Evolutionary conservation across 2,329 filamentous ascomycete genomes (phyloP), one percentile per base, ranked within the genome.

Genomic region (Trichoderma arundinaceum): DNA sequence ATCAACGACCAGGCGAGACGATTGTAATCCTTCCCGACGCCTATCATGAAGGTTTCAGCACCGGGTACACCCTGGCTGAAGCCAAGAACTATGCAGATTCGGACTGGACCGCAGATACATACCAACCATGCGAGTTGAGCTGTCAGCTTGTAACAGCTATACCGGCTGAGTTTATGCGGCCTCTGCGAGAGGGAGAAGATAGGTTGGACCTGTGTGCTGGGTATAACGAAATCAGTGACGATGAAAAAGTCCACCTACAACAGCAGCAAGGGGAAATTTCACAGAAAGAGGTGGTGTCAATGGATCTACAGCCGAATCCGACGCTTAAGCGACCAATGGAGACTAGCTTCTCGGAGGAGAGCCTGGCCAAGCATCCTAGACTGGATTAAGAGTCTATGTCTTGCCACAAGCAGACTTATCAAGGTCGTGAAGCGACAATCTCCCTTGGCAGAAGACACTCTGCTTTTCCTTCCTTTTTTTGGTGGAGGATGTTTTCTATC

Each of bases 21-120:
- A 76, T 79, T 43, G 77, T 79, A 43, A 76, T 79, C 51, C 68
- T 79, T 7, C 77, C 77, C 0, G 77, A 79, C 61, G 77, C 77
- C 4, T 79, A 79, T 56, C 77, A 79, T 62, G 76, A 79, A 66
- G 77, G 77, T 2, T 79, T 79, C 66, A 79, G 77, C 69, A 78
- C 77, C n/a, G 77, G 77, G 0, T 79, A 79, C 61, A 79, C 77
- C 43, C 74, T 79, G 52, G 77, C 77, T 3, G 77, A 79, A 64
- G 77, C 77, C 43, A 79, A 78, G 66, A 79, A 79, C 57, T 79
- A 79, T 57, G 77, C 77, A 19, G 77, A 78, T 41, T 67, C 69
- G 10, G 69, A 68, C n/a, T 79, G 77, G 77, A 75, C 69, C 8
- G 74, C 74, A 6, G 73, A 74, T 35, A 73, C 71, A 3, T 79